Base-by-base conservation (phyloP, 345 rosid genomes). In the Salix arbutifolia region DNA sequence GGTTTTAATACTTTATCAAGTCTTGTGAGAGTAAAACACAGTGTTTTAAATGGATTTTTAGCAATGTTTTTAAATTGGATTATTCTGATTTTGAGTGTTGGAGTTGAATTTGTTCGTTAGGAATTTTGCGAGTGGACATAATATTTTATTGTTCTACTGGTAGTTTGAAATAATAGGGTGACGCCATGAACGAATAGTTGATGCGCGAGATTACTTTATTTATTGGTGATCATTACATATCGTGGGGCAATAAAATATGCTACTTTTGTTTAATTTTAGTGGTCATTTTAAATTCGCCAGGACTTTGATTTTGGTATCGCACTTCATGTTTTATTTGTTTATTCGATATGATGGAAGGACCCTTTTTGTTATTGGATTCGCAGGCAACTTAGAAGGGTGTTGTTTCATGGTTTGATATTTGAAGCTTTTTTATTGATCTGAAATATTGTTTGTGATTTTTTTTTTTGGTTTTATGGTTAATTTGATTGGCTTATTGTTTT, bases 401-500 rank as follows among this genome's bases (percentile, higher is more conserved):
- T 42, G 69, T 46, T 71, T 40, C 21, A 33, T 66, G 23, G 69
- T 37, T 70, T 10, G 77, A 40, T 74, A 23, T 28, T 18, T 72
- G 28, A 44, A 67, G 46, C 28, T 72, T 25, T 64, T 65, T 48
- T 53, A 40, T 11, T 74, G 14, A 25, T 64, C 19, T 18, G 0
- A 65, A 30, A 8, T 62, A 28, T 9, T 48, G 17, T 69, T 68
- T 56, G 19, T 16, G 64, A 21, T 65, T 35, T 38, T 74, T 50
- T 30, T 23, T 33, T 79, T 8, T 52, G 40, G 67, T 48, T 62
- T 48, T 70, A 67, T 61, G 58, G 52, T 35, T 40, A 67, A 44
- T 72, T 66, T 66, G 40, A 65, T 31, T 71, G 42, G 61, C 11
- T 64, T 74, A 25, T 69, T 26, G 56, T 21, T 79, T 82, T 48